Evolutionary conservation across 2,329 filamentous ascomycete species (phyloP), one percentile per base, ranked within the genome.

Genomic region (Microsporum ferrugineum): DNA sequence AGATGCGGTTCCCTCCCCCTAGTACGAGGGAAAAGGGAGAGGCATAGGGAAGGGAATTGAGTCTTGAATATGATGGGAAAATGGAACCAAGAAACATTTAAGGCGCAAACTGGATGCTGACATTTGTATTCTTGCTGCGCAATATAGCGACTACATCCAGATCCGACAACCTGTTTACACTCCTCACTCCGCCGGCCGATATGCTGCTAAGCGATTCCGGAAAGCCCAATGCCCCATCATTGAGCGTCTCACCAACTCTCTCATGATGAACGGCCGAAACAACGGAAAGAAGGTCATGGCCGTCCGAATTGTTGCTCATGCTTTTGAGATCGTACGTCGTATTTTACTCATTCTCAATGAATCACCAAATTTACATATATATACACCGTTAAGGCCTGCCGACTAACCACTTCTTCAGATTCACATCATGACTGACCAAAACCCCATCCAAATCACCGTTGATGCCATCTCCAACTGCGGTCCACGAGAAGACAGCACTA

Each of bases 241-340:
- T 78, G 94, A 99, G 89, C 92, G 94, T 79, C 88, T 99, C 73
- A 99, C 94, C 85, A 99, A 99, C 89, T 97, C 94, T 64, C 88
- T 99, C 79, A 99, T 99, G 95, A 97, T 97, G 92, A 96, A 99
- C 88, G 94, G 94, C 81, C 94, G 94, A 82, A 99, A 99, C 89
- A 99, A 96, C 89, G 94, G 94, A 82, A 99, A 99, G 89, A 99
- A 99, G 90, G 87, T 97, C 77, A 96, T 95, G 91, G 95, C 94
- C 77, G 92, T 97, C 79, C 91, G 94, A 82, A 99, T 99, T 72
- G 91, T 99, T 74, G 91, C 91, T 72, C 94, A 99, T 85, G 81
- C 92, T 74, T 99, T 99, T 82, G 95, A 99, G 85, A 99, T 99
- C 79, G 92, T 96, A 88, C 79, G 89, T 88, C 68, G 58, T 59